These are phyloP conservation scores for Stephania japonica DNA, from an alignment of 164 flowering plant genomes.

Conservation along the genomic window DNA sequence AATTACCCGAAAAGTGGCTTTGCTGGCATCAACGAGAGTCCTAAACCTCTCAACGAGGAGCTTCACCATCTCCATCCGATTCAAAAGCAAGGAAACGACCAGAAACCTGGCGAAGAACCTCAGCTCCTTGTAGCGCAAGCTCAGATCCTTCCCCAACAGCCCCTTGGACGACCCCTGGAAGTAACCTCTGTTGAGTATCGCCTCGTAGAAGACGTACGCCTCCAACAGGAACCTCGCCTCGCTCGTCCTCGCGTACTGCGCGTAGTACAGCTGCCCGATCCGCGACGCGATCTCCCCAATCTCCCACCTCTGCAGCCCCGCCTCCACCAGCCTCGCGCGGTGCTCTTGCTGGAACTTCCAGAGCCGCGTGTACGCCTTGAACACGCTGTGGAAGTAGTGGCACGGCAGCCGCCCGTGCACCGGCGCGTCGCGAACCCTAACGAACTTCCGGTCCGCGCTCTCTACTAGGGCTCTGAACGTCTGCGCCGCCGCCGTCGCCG, in stretches of 20 bases:
- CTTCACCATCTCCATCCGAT: conserved; percentile 54
- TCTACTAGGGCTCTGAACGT: conserved; percentile 65
- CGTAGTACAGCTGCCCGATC: conserved; percentile 91
- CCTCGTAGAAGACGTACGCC: conserved; percentile 84
- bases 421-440: conserved; percentile 70
- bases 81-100: conserved; percentile 66
- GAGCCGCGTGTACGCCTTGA: conserved; percentile 76
- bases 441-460: conserved; percentile 81
- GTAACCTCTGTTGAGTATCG: conserved; percentile 65
- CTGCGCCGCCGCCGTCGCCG: conserved; percentile 20
- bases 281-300: conserved; percentile 98
- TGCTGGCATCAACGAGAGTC: conserved; percentile 62
- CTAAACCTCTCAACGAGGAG: conserved; percentile 50
- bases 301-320: conserved; percentile 88
- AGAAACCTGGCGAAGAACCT: conserved; percentile 89
- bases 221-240: conserved; percentile 74
- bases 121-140: conserved; percentile 71
- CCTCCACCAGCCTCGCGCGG: conserved; percentile 49
- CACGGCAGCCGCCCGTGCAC: conserved; percentile 33
- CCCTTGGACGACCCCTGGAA: conserved; percentile 44
- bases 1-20: conserved; percentile 54
- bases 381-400: conserved; percentile 66
- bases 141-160: conserved; percentile 37
- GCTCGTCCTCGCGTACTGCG: conserved; percentile 83
- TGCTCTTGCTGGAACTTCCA: conserved; percentile 94